phyloP scores from a whole-genome alignment of 1,284 basidiomycete species.

The Schizophyllum amplum region DNA sequence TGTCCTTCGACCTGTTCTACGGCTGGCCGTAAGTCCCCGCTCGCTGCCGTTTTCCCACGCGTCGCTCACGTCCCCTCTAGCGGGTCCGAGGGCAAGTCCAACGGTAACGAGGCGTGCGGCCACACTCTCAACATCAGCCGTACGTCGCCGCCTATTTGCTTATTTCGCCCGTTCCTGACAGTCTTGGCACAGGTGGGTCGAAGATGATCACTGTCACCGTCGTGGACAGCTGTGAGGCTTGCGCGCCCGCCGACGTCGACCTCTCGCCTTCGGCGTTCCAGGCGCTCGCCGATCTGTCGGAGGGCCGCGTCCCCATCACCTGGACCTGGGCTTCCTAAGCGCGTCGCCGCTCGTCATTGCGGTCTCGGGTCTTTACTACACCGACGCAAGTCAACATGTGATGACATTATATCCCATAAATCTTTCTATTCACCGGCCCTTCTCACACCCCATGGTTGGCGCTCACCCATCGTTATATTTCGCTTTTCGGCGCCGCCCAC shows the following conservation, averaged over 20 bases:
- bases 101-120: conserved; percentile 56
- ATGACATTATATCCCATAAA: too few relatives aligned
- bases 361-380: too few relatives aligned
- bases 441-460: neutral
- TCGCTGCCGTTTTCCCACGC: neutral
- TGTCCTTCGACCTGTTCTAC: conserved; percentile 52
- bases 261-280: conserved; percentile 51
- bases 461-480: neutral
- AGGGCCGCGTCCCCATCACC: conserved; percentile 46
- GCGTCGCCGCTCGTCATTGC: neutral
- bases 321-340: conserved; percentile 30
- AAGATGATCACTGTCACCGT: conserved; percentile 40
- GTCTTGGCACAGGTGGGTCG: conserved; percentile 35
- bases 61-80: conserved; percentile 21
- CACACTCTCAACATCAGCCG: conserved; percentile 37
- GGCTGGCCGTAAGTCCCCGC: conserved; percentile 42
- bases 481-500: neutral
- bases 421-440: too few relatives aligned
- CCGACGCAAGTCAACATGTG: too few relatives aligned
- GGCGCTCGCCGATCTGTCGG: conserved; percentile 21
- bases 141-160: conserved; percentile 21
- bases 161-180: conserved; percentile 4
- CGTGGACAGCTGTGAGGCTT: conserved; percentile 56
- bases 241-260: conserved; percentile 41
- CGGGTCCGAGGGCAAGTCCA: conserved; percentile 48